Base-by-base conservation (phyloP, 345 rosid species). In the Eutrema yunnanense region DNA sequence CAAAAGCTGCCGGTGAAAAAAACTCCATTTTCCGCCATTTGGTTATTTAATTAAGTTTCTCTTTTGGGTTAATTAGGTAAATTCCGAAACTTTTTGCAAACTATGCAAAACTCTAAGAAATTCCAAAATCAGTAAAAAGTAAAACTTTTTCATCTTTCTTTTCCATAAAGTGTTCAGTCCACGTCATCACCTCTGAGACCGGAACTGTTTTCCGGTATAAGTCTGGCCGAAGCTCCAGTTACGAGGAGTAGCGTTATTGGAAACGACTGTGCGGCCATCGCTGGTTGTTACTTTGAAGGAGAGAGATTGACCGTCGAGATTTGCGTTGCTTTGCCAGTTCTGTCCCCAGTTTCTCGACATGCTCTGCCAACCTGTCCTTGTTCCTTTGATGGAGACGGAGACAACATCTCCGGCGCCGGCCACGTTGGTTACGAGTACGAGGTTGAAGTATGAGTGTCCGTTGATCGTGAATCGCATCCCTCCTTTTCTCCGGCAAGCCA, bases 301-400 rank as follows among this genome's bases (percentile, higher is more conserved):
- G 43, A 86, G 86, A 55, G 85, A 56, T 74, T 86, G 88, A 12
- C 85, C 90, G 14, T 84, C 75, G 3, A 86, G 88, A 22, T 80
- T 69, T 13, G 81, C 59, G 41, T 84, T 86, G 82, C 85, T 84
- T 67, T 86, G 90, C 90, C 90, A 86, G 38, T 86, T 86, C 65
- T 82, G 86, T 34, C 90, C 90, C 90, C 90, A 86, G 61, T 86
- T 86, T 38, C 88, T 75, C 3, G 86, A 84, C 88, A 86, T 78
- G 14, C 82, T 56, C 57, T 82, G 88, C 90, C 90, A 84, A 1
- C 49, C 58, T 69, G 81, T 81, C 6, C 48, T 77, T 4, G 83
- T 78, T 43, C 90, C 90, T 78, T 80, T 86, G 10, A 86, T n/a
- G 26, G 81, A 79, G 4, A 69, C 82, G 3, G 84, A 43, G 27